Conservation (phyloP, 495 filamentous ascomycete species). For the Cercophora samala region DNA sequence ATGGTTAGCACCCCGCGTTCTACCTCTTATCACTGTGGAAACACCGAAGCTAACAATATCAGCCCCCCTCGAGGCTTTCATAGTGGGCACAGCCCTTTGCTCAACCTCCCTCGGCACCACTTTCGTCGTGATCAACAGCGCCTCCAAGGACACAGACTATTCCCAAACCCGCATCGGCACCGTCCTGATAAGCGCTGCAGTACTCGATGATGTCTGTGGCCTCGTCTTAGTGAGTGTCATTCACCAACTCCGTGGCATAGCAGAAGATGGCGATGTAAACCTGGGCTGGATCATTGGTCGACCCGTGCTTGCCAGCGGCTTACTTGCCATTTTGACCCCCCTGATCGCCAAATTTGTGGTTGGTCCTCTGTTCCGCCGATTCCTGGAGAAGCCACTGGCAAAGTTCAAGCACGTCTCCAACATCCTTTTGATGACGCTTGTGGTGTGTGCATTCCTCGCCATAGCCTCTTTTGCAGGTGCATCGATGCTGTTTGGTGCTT, state of each 20-base stretch:
- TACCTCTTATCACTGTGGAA: not conserved
- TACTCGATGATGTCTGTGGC: conserved; percentile 81
- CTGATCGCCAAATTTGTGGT: conserved; percentile 17
- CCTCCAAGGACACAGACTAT: conserved; percentile 43
- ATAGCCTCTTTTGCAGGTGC: conserved; percentile 51
- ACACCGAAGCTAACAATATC: conserved; percentile 17
- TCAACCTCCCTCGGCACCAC: conserved; percentile 77
- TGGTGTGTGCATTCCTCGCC: conserved; percentile 25
- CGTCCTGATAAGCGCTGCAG: conserved; percentile 67
- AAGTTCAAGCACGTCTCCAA: conserved; percentile 17
- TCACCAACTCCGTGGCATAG: conserved; percentile 41
- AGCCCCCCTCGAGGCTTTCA: conserved; percentile 61
- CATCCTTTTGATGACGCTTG: conserved; percentile 20
- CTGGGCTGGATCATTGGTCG: conserved; percentile 33
- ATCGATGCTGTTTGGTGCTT: conserved; percentile 68
- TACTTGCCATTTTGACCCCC: conserved; percentile 29
- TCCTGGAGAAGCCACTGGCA: conserved; percentile 8
- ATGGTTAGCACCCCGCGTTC: conserved; percentile 16
- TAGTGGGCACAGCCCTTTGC: conserved; percentile 72
- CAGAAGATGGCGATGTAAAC: conserved; percentile 3
- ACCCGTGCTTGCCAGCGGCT: conserved; percentile 27
- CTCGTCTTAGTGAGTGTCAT: conserved; percentile 74
- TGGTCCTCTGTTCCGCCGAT: conserved; percentile 19
- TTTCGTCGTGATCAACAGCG: conserved; percentile 64
- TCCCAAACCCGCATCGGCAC: conserved; percentile 62